A percentile compares a stretch with the other conserved stretches of the same genome.
phyloP scores from a whole-genome alignment of 2,329 filamentous ascomycete species.

The Apiospora pterosperma region DNA sequence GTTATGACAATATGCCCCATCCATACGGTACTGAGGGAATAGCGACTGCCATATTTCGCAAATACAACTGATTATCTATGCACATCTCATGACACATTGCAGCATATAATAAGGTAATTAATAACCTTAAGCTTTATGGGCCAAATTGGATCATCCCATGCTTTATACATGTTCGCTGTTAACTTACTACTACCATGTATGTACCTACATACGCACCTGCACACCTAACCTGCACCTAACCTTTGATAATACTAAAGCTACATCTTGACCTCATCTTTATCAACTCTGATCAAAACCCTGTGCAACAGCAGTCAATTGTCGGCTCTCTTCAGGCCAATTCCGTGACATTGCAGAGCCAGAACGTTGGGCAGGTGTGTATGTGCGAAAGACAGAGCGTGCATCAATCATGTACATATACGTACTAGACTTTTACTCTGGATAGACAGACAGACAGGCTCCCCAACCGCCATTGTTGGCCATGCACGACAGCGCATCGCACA shows the following conservation, averaged over 20 bases:
- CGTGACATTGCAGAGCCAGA: too few species aligned
- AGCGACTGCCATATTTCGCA: not conserved
- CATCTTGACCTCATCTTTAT: too few species aligned
- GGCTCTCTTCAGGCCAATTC: too few species aligned
- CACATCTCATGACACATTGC: not conserved
- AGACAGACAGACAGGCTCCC: not conserved
- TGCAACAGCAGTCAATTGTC: too few species aligned
- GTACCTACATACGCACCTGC: not conserved
- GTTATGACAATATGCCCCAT: not conserved
- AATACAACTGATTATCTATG: not conserved
- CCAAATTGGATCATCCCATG: not conserved
- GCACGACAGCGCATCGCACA: not conserved
- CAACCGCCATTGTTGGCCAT: not conserved
- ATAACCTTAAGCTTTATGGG: slow-evolving; percentile 1
- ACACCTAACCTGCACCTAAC: too few species aligned
- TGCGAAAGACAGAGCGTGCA: too few species aligned
- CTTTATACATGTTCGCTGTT: not conserved
- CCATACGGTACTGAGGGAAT: not conserved
- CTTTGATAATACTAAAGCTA: too few species aligned
- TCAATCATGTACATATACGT: too few species aligned
- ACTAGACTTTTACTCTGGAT: not conserved
- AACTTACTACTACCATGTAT: too few species aligned
- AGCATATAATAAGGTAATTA: not conserved
- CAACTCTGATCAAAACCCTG: too few species aligned
- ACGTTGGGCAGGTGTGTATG: too few species aligned